phyloP scores from a whole-genome alignment of 306 rosid genomes.

The Cucurbita pepo region DNA sequence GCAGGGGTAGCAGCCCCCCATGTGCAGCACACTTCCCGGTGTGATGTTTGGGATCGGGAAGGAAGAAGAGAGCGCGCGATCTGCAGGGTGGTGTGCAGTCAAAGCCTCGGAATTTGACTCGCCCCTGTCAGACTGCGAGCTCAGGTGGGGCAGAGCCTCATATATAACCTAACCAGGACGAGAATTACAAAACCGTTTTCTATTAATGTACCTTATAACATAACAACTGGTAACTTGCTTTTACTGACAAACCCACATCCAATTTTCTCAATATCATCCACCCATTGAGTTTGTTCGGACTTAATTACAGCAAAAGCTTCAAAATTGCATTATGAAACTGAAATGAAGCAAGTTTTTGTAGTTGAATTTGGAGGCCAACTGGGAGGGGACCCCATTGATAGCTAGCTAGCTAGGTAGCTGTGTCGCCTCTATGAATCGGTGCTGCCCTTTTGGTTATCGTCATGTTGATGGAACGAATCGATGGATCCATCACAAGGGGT shows the following conservation, averaged over 20 bases:
- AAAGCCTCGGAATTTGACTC: slow-evolving; percentile 6
- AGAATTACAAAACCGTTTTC: not conserved
- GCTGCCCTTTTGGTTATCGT: not conserved
- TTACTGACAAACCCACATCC: not conserved
- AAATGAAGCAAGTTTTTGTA: too few species aligned
- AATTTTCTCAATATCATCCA: not conserved
- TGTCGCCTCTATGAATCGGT: not conserved
- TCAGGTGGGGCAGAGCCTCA: not conserved
- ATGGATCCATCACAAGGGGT: not conserved
- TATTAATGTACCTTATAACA: not conserved
- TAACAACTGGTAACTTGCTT: not conserved
- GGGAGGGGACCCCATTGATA: not conserved
- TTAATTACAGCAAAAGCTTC: not conserved
- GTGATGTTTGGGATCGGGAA: not conserved
- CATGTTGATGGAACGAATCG: not conserved
- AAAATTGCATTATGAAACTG: not conserved
- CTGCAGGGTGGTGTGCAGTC: not conserved
- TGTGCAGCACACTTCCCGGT: not conserved
- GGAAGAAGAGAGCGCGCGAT: not conserved
- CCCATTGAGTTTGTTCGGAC: not conserved
- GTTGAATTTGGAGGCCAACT: too few species aligned
- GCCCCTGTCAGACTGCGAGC: not conserved
- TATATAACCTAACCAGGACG: not conserved
- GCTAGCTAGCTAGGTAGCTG: not conserved
- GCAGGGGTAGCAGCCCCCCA: not conserved